A percentile compares a stretch with the other conserved stretches of the same genome.
phyloP scores from a whole-genome alignment of 148 eudicot genomes.

The Talinum fruticosum region DNA sequence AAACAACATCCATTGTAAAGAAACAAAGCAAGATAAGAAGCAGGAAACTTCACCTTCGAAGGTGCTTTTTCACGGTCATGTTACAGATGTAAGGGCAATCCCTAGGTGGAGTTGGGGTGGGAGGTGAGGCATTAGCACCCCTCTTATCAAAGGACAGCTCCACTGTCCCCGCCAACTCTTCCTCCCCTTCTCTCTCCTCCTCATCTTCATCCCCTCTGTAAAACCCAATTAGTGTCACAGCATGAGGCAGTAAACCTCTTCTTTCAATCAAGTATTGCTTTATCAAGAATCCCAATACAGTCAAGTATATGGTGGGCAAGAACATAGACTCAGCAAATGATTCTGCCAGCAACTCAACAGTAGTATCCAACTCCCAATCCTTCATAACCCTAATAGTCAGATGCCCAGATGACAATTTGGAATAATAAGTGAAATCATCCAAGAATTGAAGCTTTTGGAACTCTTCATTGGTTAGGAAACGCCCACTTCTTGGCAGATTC shows the following conservation, averaged over 20 bases:
- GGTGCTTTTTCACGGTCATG: slow-evolving; percentile 69
- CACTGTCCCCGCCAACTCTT: slow-evolving; percentile 69
- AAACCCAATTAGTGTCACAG: slow-evolving; percentile 65
- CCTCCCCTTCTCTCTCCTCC: slow-evolving; percentile 19
- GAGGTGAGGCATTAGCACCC: slow-evolving; percentile 79
- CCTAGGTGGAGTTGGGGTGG: slow-evolving; percentile 76
- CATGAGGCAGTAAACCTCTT: slow-evolving; percentile 61
- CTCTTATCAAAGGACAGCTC: slow-evolving; percentile 57
- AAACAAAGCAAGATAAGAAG: not conserved
- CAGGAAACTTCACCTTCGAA: slow-evolving; percentile 51
- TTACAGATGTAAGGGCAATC: slow-evolving; percentile 81
- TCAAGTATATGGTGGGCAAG: slow-evolving; percentile 51
- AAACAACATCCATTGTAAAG: not conserved
- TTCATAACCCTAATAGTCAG: slow-evolving; percentile 59
- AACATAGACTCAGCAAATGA: slow-evolving; percentile 81
- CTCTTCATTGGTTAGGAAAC: slow-evolving; percentile 50
- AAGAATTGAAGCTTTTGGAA: slow-evolving; percentile 51
- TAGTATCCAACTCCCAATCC: slow-evolving; percentile 20
- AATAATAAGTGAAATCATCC: slow-evolving; percentile 39
- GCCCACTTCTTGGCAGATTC: slow-evolving; percentile 33
- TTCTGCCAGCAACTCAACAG: slow-evolving; percentile 48
- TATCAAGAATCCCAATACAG: slow-evolving; percentile 54
- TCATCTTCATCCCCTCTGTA: slow-evolving; percentile 35
- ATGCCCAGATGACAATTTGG: slow-evolving; percentile 56
- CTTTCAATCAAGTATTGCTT: slow-evolving; percentile 74